These are phyloP conservation scores for Penicillium vulpinum DNA, from an alignment of 2,329 filamentous ascomycete genomes.

Conservation along the genomic window DNA sequence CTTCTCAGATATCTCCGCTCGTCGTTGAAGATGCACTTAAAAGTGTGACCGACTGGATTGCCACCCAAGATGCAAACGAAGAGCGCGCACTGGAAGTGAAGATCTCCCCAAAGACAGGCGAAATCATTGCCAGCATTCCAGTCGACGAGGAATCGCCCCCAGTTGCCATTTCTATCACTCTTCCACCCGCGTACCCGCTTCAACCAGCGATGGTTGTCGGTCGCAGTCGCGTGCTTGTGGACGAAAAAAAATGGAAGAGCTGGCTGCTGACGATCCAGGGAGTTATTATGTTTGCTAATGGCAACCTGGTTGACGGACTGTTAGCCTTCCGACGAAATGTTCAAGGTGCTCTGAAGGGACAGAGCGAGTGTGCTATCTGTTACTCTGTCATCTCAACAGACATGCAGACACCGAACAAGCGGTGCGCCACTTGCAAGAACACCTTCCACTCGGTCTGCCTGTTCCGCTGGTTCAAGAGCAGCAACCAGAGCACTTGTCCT, in stretches of 20 bases:
- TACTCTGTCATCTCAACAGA: conserved; percentile 91
- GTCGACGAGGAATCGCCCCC: conserved; percentile 84
- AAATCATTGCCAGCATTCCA: conserved; percentile 80
- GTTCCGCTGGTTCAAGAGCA: conserved; percentile 96
- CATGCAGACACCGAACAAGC: conserved; percentile 87
- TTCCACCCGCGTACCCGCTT: conserved; percentile 81
- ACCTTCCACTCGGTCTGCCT: conserved; percentile 86
- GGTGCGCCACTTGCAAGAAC: conserved; percentile 89
- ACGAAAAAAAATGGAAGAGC: conserved; percentile 86
- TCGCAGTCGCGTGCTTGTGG: conserved; percentile 79
- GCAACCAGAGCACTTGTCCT: conserved; percentile 87
- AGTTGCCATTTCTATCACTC: conserved; percentile 76
- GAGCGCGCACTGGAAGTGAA: conserved; percentile 63
- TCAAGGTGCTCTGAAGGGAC: conserved; percentile 82
- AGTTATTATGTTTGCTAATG: conserved; percentile 90
- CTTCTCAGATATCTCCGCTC: conserved; percentile 42
- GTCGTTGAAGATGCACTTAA: conserved; percentile 43
- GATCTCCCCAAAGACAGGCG: conserved; percentile 67
- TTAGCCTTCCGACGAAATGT: conserved; percentile 85
- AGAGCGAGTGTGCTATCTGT: conserved; percentile 94
- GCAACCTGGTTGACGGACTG: conserved; percentile 82
- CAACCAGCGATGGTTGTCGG: conserved; percentile 74
- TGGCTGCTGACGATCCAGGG: conserved; percentile 89
- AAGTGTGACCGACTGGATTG: conserved; percentile 44
- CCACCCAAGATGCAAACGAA: conserved; percentile 50